Base-by-base conservation (phyloP, 2,329 filamentous ascomycete genomes). In the Nigrospora osmanthi region DNA sequence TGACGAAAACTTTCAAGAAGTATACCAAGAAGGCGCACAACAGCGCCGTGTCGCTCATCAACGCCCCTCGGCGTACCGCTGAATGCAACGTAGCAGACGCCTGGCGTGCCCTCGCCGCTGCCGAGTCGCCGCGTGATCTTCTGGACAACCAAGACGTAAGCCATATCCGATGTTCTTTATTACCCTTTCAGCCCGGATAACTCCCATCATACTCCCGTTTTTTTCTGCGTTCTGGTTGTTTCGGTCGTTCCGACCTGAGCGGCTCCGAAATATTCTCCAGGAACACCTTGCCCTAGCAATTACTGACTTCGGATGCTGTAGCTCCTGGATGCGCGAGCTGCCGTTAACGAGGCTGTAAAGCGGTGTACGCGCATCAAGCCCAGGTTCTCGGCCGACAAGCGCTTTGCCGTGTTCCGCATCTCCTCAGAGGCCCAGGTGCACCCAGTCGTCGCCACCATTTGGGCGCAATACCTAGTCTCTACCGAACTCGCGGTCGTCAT, bases 381-480 rank as follows among this genome's bases (percentile, higher is more conserved):
- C 0, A 78, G 75, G 52, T 85, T 85, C 61, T 82, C 76, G 4
- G 62, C 67, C 4, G 81, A 86, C 47, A 78, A 71, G 1, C 76
- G 69, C 40, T 72, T 86, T 12, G 81, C 81, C 0, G 75, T 85
- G 0, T 69, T 86, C 38, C 70, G 76, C 4, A 84, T 86, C 52
- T 69, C 61, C 32, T 81, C 75, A 1, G 61, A 65, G 23, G 76
- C 79, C 2, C 82, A 85, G 53, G 70, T 86, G 0, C 83, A 87
- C 56, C 78, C 80, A 0, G 71, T 85, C 3, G 81, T 86, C 45
- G 81, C 82, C 2, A 83, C 80, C 4, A 67, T 81, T 11, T 85
- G 82, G 82, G 75, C 81, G 1, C 76, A 78, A 0, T 70, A 78
- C 50, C 64, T 86, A 4, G 72, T 72, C 39, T 80, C 76, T 1